Evolutionary conservation across 2,329 filamentous ascomycete genomes (phyloP).

Genomic region (Monosporascus sp.): DNA sequence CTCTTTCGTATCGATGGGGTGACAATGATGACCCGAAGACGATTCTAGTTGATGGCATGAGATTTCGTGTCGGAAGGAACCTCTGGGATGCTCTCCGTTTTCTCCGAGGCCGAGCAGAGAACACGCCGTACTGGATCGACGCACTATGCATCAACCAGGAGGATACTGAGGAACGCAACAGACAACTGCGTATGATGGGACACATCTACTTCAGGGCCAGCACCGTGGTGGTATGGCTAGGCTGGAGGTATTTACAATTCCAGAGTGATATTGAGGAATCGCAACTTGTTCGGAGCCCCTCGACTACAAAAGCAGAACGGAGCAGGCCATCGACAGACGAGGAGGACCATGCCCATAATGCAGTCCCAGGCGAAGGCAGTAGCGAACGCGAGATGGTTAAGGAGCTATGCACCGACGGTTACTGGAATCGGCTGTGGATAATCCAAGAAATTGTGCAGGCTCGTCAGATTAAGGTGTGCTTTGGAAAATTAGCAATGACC

Average conservation of each 20-base stretch:
- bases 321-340: too few relatives aligned
- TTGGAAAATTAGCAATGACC: slow-evolving; percentile 7
- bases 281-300: too few relatives aligned
- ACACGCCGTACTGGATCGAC: slow-evolving; percentile 15
- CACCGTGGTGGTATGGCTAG: slow-evolving; percentile 16
- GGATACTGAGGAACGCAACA: slow-evolving; percentile 13
- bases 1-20: slow-evolving; percentile 21
- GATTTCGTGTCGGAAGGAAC: slow-evolving; percentile 9
- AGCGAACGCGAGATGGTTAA: background rate
- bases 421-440: slow-evolving; percentile 20
- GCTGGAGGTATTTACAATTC: slow-evolving; percentile 2
- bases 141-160: slow-evolving; percentile 20
- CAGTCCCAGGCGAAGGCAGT: too few relatives aligned
- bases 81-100: slow-evolving; percentile 11
- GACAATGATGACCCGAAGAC: slow-evolving; percentile 2
- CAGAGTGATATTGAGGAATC: background rate
- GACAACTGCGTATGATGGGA: slow-evolving; percentile 16
- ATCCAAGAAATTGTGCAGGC: slow-evolving; percentile 24
- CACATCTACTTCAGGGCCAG: slow-evolving; percentile 17
- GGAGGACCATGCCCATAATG: too few relatives aligned
- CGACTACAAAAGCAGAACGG: too few relatives aligned
- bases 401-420: slow-evolving; percentile 10
- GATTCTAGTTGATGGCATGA: slow-evolving; percentile 12
- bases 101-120: slow-evolving; percentile 3
- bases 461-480: slow-evolving; percentile 16